phyloP scores from a whole-genome alignment of 106 monocot genomes.

The Dactylorhiza incarnata region DNA sequence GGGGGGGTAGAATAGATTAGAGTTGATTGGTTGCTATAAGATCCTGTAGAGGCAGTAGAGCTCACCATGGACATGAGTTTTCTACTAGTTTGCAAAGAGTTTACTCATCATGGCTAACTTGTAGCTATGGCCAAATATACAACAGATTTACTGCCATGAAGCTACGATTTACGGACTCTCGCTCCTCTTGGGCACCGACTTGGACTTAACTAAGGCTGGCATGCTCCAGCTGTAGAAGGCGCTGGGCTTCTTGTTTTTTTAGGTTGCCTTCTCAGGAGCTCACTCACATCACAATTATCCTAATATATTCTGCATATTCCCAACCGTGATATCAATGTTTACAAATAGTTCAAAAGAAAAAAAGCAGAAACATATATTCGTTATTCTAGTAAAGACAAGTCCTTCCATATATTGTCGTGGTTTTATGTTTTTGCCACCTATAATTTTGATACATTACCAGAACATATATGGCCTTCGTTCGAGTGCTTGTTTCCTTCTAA shows the following conservation, averaged over 20 bases:
- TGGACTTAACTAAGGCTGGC: background rate
- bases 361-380: background rate
- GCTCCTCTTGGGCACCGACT: background rate
- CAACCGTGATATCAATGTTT: background rate
- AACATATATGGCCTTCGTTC: background rate
- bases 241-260: background rate
- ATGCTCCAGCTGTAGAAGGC: background rate
- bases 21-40: background rate
- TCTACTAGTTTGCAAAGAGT: background rate
- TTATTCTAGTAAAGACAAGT: background rate
- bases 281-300: background rate
- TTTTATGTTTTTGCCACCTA: background rate
- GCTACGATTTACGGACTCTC: background rate
- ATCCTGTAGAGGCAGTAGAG: background rate
- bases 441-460: background rate
- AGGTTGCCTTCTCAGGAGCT: background rate
- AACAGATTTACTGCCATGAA: background rate
- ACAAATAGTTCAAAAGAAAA: background rate
- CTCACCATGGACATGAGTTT: background rate
- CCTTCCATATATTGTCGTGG: background rate
- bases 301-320: background rate
- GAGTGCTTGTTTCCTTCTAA: background rate
- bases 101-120: background rate
- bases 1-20: background rate
- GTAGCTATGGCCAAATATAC: background rate